phyloP scores from a whole-genome alignment of 768 basidiomycete species.

The Rhodotorula graminis region DNA sequence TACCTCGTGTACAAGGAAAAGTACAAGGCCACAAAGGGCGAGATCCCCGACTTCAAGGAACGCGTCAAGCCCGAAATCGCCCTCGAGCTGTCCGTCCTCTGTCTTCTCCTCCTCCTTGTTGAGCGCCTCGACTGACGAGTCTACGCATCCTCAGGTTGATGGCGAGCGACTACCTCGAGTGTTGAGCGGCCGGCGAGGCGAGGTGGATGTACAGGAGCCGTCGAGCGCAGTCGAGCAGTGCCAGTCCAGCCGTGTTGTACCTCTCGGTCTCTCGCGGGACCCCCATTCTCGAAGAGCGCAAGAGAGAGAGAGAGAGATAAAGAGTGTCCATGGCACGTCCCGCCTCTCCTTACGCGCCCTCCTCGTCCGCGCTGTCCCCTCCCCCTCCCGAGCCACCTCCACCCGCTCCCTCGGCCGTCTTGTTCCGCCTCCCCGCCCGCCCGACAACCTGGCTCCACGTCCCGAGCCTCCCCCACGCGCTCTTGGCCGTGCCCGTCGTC shows the following conservation, averaged over 20 bases:
- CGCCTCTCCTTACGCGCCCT: neutral
- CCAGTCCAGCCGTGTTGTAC: neutral
- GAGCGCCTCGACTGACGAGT: too few species aligned
- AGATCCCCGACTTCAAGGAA: slow-evolving; percentile 36
- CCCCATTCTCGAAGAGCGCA: too few species aligned
- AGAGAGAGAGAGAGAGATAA: too few species aligned
- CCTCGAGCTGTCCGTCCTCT: slow-evolving; percentile 35
- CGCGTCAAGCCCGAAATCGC: slow-evolving; percentile 36
- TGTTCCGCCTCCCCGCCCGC: neutral
- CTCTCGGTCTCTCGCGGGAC: too few species aligned
- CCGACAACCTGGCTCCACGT: slow-evolving; percentile 3
- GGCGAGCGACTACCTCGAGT: slow-evolving; percentile 35
- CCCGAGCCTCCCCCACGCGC: neutral
- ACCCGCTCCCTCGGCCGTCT: neutral
- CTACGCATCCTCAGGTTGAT: slow-evolving; percentile 10
- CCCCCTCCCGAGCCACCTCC: neutral
- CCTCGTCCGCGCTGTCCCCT: neutral
- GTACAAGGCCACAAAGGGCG: slow-evolving; percentile 26
- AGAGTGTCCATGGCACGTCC: too few species aligned
- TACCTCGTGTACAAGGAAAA: slow-evolving; percentile 39
- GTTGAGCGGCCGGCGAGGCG: slow-evolving; percentile 1
- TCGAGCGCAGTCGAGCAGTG: neutral
- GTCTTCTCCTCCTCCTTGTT: neutral
- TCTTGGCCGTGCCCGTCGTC: neutral
- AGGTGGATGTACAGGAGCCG: neutral